Evolutionary conservation across 805 yeast genomes (phyloP), one percentile per base, ranked within the genome.

Genomic region (Ogataea philodendri): DNA sequence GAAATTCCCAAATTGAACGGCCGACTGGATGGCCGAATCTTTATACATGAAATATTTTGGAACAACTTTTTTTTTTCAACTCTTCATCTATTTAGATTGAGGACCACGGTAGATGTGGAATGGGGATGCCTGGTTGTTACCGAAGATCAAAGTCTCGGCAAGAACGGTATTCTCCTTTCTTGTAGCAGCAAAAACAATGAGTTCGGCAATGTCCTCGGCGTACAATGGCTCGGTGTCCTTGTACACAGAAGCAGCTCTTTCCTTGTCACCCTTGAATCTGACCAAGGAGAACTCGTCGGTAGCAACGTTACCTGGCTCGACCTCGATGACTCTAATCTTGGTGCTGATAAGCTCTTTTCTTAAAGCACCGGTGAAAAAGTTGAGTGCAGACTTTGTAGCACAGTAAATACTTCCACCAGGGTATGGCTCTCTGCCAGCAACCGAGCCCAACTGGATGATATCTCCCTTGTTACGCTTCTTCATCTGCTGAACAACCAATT

Each of bases 51-150:
- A 14, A 11, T 9, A 11, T 28, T 11, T 13, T 4, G 7, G 22
- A 17, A 30, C 22, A 21, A 24, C 26, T n/a, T 22, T 26, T 37
- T 37, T 31, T 32, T 31, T 22, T 2, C 20, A 32, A 11, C 5
- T 26, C 17, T 20, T 23, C 4, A 19, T 29, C 10, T 22, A 31
- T 8, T 37, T 28, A n/a, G n/a, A 33, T 18, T 22, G 22, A 21
- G 19, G 20, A 17, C 60, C 63, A 39, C 60, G 51, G 66, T 79
- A 67, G 22, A 81, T 60, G 54, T 81, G 85, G 48, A 69, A 63
- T 6, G 94, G 78, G 41, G 84, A 72, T 4, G 94, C 96, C 67
- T 89, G 97, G 66, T 84, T 81, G 29, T 79, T 73, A 11, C 96
- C 85, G 66, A 88, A 85, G 9, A 90, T 80, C 57, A 89, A 69